Conservation (phyloP, 1,284 basidiomycete genomes). For the Cutaneotrichosporon sp. region DNA sequence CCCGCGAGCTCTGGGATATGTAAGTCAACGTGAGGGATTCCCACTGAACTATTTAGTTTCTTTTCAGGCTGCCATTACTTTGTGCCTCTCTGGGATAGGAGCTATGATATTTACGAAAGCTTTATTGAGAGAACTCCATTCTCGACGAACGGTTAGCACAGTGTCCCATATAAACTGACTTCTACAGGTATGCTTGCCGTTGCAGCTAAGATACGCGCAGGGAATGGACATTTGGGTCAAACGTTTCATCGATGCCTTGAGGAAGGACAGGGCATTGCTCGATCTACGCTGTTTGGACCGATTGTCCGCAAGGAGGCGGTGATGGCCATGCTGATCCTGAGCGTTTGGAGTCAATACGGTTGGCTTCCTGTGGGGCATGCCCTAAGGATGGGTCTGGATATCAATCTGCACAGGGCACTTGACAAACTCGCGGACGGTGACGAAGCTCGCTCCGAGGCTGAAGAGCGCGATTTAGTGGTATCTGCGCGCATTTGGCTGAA, state of each 20-base stretch:
- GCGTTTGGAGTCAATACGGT: constrained; percentile 88
- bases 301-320: constrained; percentile 90
- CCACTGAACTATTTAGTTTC: constrained; percentile 58
- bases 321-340: constrained; percentile 85
- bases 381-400: constrained; percentile 87
- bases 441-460: constrained; percentile 63
- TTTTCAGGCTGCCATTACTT: constrained; percentile 92
- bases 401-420: constrained; percentile 80
- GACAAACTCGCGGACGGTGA: constrained; percentile 66
- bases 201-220: constrained; percentile 82
- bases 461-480: constrained; percentile 81
- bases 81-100: constrained; percentile 84
- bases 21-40: constrained; percentile 51
- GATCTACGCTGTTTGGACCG: constrained; percentile 84
- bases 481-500: constrained; percentile 90
- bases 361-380: constrained; percentile 84
- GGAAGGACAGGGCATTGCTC: constrained; percentile 88
- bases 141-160: constrained; percentile 53
- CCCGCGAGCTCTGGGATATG: constrained; percentile 78
- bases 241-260: constrained; percentile 86
- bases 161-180: not conserved
- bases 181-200: constrained; percentile 65
- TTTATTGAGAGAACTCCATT: constrained; percentile 84
- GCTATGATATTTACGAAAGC: constrained; percentile 83
- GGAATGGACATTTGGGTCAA: constrained; percentile 71